Evolutionary conservation across 768 basidiomycete species (phyloP), one percentile per base, ranked within the genome.

Genomic region (Amanita thiersii): DNA sequence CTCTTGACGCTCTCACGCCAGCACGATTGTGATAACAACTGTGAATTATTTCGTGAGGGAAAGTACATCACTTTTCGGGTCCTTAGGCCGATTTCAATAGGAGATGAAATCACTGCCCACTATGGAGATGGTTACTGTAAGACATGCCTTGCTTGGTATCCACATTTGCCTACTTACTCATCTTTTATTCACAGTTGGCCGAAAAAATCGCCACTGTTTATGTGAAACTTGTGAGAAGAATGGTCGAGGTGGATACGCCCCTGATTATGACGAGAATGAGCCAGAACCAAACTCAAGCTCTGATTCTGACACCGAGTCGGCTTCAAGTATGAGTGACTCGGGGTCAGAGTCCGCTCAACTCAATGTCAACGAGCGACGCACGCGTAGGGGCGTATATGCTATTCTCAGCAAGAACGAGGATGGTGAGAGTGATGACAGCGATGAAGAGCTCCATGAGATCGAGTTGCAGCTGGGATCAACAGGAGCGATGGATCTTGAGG

Each of bases 1-100:
- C 39, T 44, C 45, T 49, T 52, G 48, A 50, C 46, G 37, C 18
- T 20, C 45, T 32, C 40, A 46, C 56, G 50, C 49, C 58, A 89
- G 88, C 88, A 91, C 57, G 88, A 91, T 58, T 91, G 88, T 57
- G 77, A 87, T 46, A 85, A 90, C 53, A 91, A 91, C 58, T 86
- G 83, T 39, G 87, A 90, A 52, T 69, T 91, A 41, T 88, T 90
- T 55, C 85, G 88, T 34, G 85, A 88, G 63, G 88, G 88, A 35
- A 77, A 79, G 56, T 87, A 88, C 56, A 90, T 91, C 63, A 90
- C 89, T 19, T 91, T 91, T 62, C 78, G 86, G 30, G 83, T 85
- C 44, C 70, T 89, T 56, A 75, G 79, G 59, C 73, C 79, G 43
- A 89, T 91, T 53, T 68, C 72, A 31, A 63, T 83, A 18, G 88